A percentile compares a stretch with the other conserved stretches of the same genome.
phyloP scores from a whole-genome alignment of 2,329 filamentous ascomycete species.

The Bretziella fagacearum region DNA sequence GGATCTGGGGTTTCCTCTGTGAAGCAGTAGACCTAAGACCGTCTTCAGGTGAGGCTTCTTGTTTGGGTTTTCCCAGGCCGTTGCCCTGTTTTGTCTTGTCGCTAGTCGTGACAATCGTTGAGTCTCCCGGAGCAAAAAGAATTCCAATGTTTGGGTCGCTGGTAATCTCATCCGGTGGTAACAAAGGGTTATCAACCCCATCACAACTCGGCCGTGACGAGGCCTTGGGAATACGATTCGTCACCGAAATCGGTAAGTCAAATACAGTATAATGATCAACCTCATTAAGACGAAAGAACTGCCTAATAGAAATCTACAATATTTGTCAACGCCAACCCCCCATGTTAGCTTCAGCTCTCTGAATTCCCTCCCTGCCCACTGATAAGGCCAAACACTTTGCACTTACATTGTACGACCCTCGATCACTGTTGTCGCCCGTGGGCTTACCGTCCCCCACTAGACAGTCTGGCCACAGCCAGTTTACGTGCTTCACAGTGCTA shows the following conservation, averaged over 20 bases:
- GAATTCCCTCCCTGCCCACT: background rate
- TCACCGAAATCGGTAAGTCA: conserved; percentile 50
- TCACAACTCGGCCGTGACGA: conserved; percentile 32
- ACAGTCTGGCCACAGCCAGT: conserved; percentile 56
- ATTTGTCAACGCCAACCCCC: background rate
- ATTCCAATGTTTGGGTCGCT: conserved; percentile 23
- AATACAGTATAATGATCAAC: conserved; percentile 52
- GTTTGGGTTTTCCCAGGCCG: conserved; percentile 19
- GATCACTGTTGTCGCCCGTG: conserved; percentile 28
- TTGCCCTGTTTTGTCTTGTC: conserved; percentile 12
- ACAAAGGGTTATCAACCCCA: conserved; percentile 32
- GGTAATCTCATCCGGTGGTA: conserved; percentile 30
- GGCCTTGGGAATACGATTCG: conserved; percentile 38
- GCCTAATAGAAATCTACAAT: conserved; percentile 49
- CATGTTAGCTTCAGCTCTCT: background rate
- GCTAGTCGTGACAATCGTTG: conserved; percentile 24
- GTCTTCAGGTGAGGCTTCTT: conserved; percentile 20
- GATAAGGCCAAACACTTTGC: too few species aligned
- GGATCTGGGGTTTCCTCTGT: too few species aligned
- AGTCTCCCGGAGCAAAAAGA: conserved; percentile 35
- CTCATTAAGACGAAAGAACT: conserved; percentile 49
- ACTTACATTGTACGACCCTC: conserved; percentile 46
- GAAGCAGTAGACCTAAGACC: conserved; percentile 22
- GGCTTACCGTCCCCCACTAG: conserved; percentile 43
- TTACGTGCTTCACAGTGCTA: conserved; percentile 57